Percentiles rank a stretch among this genome's conserved stretches.
Conservation (phyloP, 306 rosid genomes). For the Vicia villosa region DNA sequence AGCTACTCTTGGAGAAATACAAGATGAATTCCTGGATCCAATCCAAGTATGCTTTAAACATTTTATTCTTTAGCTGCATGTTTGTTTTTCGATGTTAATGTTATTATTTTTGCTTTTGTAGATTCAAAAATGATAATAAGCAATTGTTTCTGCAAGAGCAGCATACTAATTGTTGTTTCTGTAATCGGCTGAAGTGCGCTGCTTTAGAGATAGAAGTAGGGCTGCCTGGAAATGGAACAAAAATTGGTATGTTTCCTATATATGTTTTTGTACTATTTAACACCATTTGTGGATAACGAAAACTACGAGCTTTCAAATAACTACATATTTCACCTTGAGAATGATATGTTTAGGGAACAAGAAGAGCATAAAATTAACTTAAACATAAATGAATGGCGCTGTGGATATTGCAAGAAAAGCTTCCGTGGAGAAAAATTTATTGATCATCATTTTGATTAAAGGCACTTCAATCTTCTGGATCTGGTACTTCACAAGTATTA, state of each 20-base stretch:
- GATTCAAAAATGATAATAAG: too few species aligned
- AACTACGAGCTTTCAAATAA: conserved; percentile 60
- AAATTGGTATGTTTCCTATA: conserved; percentile 15
- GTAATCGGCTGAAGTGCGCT: conserved; percentile 72
- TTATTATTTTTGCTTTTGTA: too few species aligned
- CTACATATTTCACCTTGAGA: conserved; percentile 80
- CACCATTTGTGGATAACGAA: conserved; percentile 79
- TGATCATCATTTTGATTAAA: conserved; percentile 88
- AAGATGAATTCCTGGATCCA: conserved; percentile 99
- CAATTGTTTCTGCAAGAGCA: too few species aligned
- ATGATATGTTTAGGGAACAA: conserved; percentile 86
- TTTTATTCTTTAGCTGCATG: neutral
- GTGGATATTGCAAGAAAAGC: conserved; percentile 95
- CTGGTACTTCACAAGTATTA: too few species aligned
- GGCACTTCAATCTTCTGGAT: conserved; percentile 89
- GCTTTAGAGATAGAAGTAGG: conserved; percentile 92
- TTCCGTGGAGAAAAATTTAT: conserved; percentile 87
- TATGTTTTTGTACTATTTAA: conserved; percentile 64
- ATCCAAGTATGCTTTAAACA: conserved; percentile 67
- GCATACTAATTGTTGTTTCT: too few species aligned
- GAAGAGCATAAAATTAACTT: conserved; percentile 80
- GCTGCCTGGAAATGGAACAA: conserved; percentile 56
- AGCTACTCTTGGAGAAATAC: conserved; percentile 94
- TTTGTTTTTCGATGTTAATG: too few species aligned
- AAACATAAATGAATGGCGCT: conserved; percentile 80